phyloP scores from a whole-genome alignment of 2,329 filamentous ascomycete genomes.

The Diaporthe aspalathi region DNA sequence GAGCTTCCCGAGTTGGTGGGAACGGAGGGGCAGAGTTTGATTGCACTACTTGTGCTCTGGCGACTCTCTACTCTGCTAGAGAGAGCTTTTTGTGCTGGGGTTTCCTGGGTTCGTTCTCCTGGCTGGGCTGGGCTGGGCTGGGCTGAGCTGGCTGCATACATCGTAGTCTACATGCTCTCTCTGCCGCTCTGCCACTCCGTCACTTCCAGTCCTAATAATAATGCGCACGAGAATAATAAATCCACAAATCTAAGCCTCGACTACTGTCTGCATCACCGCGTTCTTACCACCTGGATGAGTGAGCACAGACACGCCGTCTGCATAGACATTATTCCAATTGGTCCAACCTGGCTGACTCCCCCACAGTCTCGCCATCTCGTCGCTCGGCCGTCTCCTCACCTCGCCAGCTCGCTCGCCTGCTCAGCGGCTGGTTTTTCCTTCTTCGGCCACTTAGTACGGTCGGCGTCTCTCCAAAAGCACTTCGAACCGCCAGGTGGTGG shows the following conservation, averaged over 20 bases:
- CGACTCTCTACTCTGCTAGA: background rate
- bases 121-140: constrained; percentile 1
- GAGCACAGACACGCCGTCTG: background rate
- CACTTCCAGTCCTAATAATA: background rate
- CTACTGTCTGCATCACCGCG: background rate
- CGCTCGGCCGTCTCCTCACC: background rate
- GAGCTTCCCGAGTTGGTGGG: constrained; percentile 30
- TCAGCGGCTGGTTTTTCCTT: background rate
- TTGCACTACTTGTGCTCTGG: background rate
- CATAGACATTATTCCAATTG: background rate
- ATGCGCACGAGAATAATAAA: background rate
- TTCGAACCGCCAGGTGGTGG: constrained; percentile 2
- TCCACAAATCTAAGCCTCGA: background rate
- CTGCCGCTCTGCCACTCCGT: background rate
- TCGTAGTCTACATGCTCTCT: background rate
- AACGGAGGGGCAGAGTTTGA: constrained; percentile 21
- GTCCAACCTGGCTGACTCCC: background rate
- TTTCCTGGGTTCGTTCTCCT: background rate
- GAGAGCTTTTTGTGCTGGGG: too few species aligned
- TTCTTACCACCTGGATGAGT: background rate
- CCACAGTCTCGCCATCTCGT: too few species aligned
- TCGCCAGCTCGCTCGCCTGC: too few species aligned
- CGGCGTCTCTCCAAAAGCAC: constrained; percentile 2
- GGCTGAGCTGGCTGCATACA: constrained; percentile 1
- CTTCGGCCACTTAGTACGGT: background rate